These are phyloP conservation scores for Chimonanthus salicifolius DNA, from an alignment of 164 flowering plant genomes.

Conservation along the genomic window DNA sequence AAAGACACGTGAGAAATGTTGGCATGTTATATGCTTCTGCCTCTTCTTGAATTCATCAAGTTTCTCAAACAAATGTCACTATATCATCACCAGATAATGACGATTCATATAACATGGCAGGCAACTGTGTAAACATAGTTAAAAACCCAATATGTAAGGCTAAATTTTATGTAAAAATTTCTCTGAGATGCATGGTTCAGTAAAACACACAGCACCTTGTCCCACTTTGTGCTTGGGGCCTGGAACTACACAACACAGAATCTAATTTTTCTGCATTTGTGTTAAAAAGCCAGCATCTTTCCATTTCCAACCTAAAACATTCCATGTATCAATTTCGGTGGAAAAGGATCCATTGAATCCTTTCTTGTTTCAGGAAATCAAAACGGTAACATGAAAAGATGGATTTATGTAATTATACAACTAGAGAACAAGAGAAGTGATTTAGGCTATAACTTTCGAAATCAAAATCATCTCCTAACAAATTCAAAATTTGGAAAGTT, in stretches of 20 bases:
- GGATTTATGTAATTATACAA: not conserved
- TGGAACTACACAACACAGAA: too few relatives aligned
- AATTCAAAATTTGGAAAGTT: slow-evolving; percentile 6
- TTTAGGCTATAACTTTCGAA: not conserved
- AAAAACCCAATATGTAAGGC: not conserved
- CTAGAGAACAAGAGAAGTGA: not conserved
- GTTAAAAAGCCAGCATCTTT: not conserved
- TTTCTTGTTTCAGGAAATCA: not conserved
- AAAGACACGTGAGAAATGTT: too few relatives aligned
- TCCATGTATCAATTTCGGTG: not conserved
- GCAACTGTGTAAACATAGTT: not conserved
- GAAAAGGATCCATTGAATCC: not conserved
- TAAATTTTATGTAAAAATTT: too few relatives aligned
- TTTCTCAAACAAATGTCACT: not conserved
- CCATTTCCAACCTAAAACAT: not conserved
- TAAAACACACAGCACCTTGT: not conserved
- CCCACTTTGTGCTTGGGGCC: not conserved
- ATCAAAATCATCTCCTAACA: not conserved
- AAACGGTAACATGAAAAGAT: not conserved
- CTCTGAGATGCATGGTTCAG: not conserved
- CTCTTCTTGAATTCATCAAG: not conserved
- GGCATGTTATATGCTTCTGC: not conserved
- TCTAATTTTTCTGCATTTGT: too few relatives aligned
- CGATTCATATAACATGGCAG: not conserved
- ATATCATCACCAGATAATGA: not conserved